Evolutionary conservation across 257 asterid genomes (phyloP).

Genomic region (Perilla frutescens): DNA sequence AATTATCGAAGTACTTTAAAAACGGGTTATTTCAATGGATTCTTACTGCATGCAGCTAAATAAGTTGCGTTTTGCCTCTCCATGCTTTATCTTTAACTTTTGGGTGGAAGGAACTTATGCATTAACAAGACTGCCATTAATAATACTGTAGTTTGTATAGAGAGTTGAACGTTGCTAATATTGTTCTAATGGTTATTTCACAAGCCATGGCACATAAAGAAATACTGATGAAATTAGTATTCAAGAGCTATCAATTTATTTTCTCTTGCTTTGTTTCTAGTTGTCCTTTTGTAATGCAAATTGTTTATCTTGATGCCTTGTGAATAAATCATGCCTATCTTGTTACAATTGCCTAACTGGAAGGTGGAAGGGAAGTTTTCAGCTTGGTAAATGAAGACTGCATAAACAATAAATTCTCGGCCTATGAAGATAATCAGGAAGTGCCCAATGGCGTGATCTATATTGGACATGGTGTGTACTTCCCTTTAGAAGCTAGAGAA

Average conservation of each 20-base stretch:
- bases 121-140: background rate
- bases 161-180: constrained; percentile 5
- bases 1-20: background rate
- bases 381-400: constrained; percentile 17
- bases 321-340: background rate
- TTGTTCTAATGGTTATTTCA: background rate
- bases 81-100: constrained; percentile 2
- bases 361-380: constrained; percentile 1
- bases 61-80: constrained; percentile 22
- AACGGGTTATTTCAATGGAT: background rate
- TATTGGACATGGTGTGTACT: background rate
- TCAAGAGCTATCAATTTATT: background rate
- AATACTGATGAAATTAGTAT: background rate
- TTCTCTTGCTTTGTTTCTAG: constrained; percentile 22
- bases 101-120: background rate
- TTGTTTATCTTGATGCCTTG: background rate
- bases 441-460: background rate
- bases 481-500: constrained; percentile 12
- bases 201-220: background rate
- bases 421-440: background rate
- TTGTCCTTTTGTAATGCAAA: constrained; percentile 6
- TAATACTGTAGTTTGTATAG: background rate
- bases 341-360: background rate
- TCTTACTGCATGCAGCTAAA: background rate
- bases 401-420: background rate